Evolutionary conservation across 768 basidiomycete species (phyloP).

Genomic region (Sarcomyxa edulis): DNA sequence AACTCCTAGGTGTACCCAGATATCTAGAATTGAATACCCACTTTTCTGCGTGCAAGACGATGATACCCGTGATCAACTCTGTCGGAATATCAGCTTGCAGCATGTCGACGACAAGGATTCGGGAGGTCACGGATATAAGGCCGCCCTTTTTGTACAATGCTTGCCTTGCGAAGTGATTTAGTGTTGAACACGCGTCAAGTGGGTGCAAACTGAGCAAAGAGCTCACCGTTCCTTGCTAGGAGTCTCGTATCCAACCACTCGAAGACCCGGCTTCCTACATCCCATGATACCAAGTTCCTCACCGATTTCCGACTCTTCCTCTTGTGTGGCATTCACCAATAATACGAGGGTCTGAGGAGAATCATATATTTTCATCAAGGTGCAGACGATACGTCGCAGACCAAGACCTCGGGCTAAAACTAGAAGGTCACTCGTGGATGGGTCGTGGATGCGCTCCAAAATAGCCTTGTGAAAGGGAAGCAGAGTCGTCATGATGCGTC

Average conservation of each 20-base stretch:
- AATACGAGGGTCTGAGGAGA: slow-evolving; percentile 78
- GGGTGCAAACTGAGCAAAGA: slow-evolving; percentile 3
- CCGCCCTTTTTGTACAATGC: slow-evolving; percentile 85
- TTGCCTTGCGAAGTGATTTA: slow-evolving; percentile 47
- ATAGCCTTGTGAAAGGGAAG: slow-evolving; percentile 68
- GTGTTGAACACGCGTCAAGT: not conserved
- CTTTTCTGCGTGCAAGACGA: slow-evolving; percentile 91
- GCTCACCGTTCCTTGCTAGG: slow-evolving; percentile 72
- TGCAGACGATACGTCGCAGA: slow-evolving; percentile 75
- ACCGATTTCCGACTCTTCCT: slow-evolving; percentile 88
- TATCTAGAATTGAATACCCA: slow-evolving; percentile 27
- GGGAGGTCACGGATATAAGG: slow-evolving; percentile 86
- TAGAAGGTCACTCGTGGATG: slow-evolving; percentile 64
- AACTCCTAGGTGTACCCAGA: too few relatives aligned
- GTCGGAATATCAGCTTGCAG: slow-evolving; percentile 81
- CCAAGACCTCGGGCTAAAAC: slow-evolving; percentile 90
- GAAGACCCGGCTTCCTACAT: slow-evolving; percentile 78
- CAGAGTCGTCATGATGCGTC: slow-evolving; percentile 49
- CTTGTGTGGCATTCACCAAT: slow-evolving; percentile 75
- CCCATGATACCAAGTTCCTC: slow-evolving; percentile 93
- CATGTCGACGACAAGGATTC: slow-evolving; percentile 95
- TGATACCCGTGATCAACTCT: slow-evolving; percentile 81
- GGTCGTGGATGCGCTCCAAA: slow-evolving; percentile 67
- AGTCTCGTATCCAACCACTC: slow-evolving; percentile 80
- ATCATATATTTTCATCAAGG: slow-evolving; percentile 90